Evolutionary conservation across 352 stramenopile genomes (phyloP).

Genomic region (Phytophthora macrochlamydospora): DNA sequence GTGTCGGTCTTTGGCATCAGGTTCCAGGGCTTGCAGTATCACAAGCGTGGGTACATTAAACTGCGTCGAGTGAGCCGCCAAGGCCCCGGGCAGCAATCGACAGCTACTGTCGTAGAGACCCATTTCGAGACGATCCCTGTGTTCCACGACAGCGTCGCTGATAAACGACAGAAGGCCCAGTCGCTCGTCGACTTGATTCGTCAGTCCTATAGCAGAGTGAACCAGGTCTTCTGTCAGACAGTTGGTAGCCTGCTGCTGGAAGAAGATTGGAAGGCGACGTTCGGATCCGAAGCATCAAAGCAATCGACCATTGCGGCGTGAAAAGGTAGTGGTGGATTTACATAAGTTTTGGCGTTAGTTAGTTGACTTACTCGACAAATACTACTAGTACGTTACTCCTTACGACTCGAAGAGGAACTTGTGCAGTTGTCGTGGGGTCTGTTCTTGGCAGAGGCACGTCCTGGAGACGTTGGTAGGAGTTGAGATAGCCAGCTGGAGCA

Average conservation of each 20-base stretch:
- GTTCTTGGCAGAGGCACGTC: conserved; percentile 20
- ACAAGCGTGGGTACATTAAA: conserved; percentile 27
- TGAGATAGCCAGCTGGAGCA: conserved; percentile 8
- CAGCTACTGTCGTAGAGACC: conserved; percentile 42
- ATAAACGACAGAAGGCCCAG: conserved; percentile 26
- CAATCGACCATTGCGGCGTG: background rate
- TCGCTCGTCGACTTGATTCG: conserved; percentile 25
- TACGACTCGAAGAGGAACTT: background rate
- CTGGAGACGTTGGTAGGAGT: background rate
- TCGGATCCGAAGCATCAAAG: background rate
- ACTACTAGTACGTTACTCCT: background rate
- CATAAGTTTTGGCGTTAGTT: background rate
- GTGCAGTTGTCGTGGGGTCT: conserved; percentile 6
- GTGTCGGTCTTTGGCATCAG: conserved; percentile 9
- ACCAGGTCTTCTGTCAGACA: conserved; percentile 23
- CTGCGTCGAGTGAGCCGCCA: conserved; percentile 10
- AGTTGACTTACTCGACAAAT: too few species aligned
- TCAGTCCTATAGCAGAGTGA: conserved; percentile 22
- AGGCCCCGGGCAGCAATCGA: conserved; percentile 1
- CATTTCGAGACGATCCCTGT: conserved; percentile 45
- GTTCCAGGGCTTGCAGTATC: conserved; percentile 39
- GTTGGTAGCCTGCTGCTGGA: conserved; percentile 35
- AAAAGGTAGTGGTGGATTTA: background rate
- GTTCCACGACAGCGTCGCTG: conserved; percentile 42
- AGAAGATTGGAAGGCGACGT: conserved; percentile 37